Evolutionary conservation across 768 basidiomycete genomes (phyloP).

Genomic region (Tulasnella sp.): DNA sequence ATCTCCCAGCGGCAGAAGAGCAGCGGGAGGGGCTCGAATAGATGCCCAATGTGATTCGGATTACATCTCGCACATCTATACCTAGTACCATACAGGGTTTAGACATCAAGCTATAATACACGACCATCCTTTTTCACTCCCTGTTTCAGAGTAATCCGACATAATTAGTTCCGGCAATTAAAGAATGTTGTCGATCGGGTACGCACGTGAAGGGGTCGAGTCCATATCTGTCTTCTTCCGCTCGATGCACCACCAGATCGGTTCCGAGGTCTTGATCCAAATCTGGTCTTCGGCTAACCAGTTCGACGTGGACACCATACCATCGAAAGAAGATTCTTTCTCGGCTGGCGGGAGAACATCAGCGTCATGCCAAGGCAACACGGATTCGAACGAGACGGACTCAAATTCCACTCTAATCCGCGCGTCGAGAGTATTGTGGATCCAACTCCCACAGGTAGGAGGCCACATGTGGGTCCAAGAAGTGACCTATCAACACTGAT

Average conservation of each 20-base stretch:
- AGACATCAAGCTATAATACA: background rate
- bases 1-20: background rate
- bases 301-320: conserved; percentile 88
- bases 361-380: background rate
- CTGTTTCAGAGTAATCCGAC: background rate
- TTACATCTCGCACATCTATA: background rate
- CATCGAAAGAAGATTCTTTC: conserved; percentile 71
- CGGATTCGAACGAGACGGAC: conserved; percentile 42
- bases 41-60: background rate
- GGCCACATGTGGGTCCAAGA: conserved; percentile 85
- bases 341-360: conserved; percentile 43
- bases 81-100: background rate
- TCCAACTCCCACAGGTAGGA: conserved; percentile 86
- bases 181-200: background rate
- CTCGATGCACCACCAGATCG: conserved; percentile 90
- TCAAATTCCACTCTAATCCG: conserved; percentile 86
- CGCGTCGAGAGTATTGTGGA: conserved; percentile 71
- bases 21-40: background rate
- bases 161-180: background rate
- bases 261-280: conserved; percentile 68
- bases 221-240: conserved; percentile 35
- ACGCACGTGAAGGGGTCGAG: background rate
- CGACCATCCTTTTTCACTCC: background rate
- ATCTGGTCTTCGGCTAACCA: conserved; percentile 70
- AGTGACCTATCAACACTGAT: conserved; percentile 69